Conservation (phyloP, 2,329 filamentous ascomycete species). For the Xylariomycetidae sp. region DNA sequence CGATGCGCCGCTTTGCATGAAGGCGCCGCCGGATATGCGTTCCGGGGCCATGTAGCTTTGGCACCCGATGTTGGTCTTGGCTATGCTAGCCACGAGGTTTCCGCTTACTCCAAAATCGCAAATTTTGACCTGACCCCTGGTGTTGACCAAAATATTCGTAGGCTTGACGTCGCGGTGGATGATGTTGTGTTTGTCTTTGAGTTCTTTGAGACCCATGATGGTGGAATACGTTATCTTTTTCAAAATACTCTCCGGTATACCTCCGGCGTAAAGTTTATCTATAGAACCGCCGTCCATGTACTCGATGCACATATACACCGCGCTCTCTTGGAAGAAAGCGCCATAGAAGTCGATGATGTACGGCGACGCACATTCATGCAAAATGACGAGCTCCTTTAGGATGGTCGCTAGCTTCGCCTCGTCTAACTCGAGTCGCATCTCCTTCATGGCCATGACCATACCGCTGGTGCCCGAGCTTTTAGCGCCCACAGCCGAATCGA, state of each 20-base stretch:
- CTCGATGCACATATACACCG: constrained; percentile 98
- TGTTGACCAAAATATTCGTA: constrained; percentile 95
- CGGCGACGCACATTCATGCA: constrained; percentile 90
- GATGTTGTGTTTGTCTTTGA: constrained; percentile 98
- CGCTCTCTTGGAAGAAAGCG: constrained; percentile 97
- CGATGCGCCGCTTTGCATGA: constrained; percentile 65
- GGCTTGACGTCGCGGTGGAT: constrained; percentile 98
- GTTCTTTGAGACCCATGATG: constrained; percentile 81
- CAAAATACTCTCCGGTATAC: constrained; percentile 82
- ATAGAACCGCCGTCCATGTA: constrained; percentile 99
- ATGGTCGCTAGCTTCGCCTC: constrained; percentile 96
- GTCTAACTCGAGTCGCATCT: constrained; percentile 91
- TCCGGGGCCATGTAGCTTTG: constrained; percentile 99
- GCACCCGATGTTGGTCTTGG: constrained; percentile 97
- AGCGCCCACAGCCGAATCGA: constrained; percentile 17
- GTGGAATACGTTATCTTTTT: constrained; percentile 88
- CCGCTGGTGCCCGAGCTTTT: constrained; percentile 53
- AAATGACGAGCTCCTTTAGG: constrained; percentile 93
- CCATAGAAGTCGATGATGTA: constrained; percentile 99
- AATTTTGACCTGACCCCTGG: constrained; percentile 88
- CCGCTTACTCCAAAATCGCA: constrained; percentile 98
- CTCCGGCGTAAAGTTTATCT: constrained; percentile 89
- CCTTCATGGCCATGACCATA: constrained; percentile 97
- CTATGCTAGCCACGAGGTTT: constrained; percentile 94
- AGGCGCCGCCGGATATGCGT: constrained; percentile 81